phyloP scores from a whole-genome alignment of 345 rosid species.

The Rhodamnia argentea region DNA sequence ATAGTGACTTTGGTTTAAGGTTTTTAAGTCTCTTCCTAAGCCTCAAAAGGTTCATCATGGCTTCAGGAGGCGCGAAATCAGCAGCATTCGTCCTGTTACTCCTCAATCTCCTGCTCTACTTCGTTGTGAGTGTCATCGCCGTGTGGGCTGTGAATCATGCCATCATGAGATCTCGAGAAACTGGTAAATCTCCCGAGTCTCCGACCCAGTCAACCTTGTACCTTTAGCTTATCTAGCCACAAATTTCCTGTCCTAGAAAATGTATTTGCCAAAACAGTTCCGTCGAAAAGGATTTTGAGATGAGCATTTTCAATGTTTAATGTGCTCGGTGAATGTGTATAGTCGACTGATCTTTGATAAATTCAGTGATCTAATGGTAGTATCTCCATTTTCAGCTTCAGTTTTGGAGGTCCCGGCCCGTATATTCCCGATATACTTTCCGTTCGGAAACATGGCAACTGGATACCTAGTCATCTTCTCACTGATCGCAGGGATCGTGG shows the following conservation, averaged over 20 bases:
- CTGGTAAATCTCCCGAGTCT: conserved; percentile 25
- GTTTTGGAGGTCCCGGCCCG: conserved; percentile 53
- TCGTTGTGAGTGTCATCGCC: conserved; percentile 47
- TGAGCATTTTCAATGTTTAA: background rate
- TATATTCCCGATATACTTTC: conserved; percentile 75
- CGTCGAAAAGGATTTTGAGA: background rate
- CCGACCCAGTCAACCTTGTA: background rate
- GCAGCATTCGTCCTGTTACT: conserved; percentile 50
- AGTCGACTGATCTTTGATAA: background rate
- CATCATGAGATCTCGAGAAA: conserved; percentile 43
- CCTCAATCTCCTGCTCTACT: conserved; percentile 60
- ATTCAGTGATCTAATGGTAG: background rate
- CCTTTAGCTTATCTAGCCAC: background rate
- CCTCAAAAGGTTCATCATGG: conserved; percentile 25
- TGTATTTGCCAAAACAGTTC: background rate
- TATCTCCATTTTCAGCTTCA: conserved; percentile 37
- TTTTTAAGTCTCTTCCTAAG: background rate
- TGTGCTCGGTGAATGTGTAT: background rate
- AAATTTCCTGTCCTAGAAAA: background rate
- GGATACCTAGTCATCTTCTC: conserved; percentile 61
- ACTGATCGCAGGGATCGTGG: conserved; percentile 71
- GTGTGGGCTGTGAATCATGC: conserved; percentile 78
- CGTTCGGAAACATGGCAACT: conserved; percentile 83
- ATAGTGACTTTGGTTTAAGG: background rate
- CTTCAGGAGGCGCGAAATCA: conserved; percentile 53